phyloP scores from a whole-genome alignment of 2,329 filamentous ascomycete genomes.

The Botryosphaeria dothidea region DNA sequence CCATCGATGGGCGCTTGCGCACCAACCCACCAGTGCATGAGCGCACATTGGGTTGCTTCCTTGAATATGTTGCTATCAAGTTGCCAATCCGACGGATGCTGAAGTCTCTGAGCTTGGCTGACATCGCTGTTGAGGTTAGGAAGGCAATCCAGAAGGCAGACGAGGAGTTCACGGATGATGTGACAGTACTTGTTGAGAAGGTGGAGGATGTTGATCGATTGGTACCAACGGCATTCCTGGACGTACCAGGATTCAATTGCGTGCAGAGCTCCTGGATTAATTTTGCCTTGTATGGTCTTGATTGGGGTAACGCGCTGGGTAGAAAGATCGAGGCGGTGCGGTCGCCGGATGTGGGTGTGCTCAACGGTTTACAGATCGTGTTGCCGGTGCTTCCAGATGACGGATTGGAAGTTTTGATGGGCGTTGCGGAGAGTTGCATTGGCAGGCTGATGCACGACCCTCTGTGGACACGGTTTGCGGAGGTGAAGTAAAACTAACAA shows the following conservation, averaged over 20 bases:
- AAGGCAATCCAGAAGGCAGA: neutral
- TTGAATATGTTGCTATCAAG: neutral
- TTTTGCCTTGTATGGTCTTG: conserved; percentile 1
- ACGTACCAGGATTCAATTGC: neutral
- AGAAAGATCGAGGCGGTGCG: neutral
- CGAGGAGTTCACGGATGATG: neutral
- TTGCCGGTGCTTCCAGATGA: neutral
- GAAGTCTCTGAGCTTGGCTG: neutral
- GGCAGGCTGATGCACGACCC: neutral
- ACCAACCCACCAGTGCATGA: neutral
- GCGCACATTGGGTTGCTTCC: conserved; percentile 5
- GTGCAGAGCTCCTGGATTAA: conserved; percentile 1
- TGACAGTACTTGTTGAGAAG: neutral
- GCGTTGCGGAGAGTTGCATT: neutral
- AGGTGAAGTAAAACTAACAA: neutral
- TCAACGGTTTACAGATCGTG: neutral
- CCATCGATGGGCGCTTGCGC: neutral
- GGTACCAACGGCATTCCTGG: neutral
- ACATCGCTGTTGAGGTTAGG: neutral
- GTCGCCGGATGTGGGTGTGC: neutral
- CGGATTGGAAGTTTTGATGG: conserved; percentile 2
- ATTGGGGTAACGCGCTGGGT: neutral
- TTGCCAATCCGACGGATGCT: neutral
- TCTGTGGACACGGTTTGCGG: neutral
- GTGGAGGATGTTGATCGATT: neutral